Conservation (phyloP, 148 eudicot genomes). For the Linanthus parryae region DNA sequence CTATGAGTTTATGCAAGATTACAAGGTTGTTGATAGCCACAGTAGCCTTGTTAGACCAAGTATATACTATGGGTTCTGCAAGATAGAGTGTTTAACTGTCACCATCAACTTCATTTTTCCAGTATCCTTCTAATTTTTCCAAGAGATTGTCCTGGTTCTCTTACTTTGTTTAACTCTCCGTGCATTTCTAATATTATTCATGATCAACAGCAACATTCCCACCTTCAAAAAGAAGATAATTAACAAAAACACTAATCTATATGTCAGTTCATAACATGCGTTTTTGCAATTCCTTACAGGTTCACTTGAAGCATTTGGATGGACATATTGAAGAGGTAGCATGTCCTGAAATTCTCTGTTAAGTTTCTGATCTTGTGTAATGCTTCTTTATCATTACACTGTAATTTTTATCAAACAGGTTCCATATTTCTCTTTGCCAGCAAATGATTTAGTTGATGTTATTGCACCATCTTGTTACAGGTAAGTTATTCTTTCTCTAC, state of each 20-base stretch:
- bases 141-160: too few relatives aligned
- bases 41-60: background rate
- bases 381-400: constrained; percentile 23
- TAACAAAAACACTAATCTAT: too few relatives aligned
- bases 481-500: constrained; percentile 25
- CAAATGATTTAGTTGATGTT: constrained; percentile 92
- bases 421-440: constrained; percentile 95
- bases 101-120: too few relatives aligned
- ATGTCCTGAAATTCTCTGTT: constrained; percentile 2
- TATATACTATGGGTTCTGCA: too few relatives aligned
- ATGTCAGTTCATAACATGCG: too few relatives aligned
- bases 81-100: too few relatives aligned
- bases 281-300: constrained; percentile 35
- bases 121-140: too few relatives aligned
- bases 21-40: constrained; percentile 55
- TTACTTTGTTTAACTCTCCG: too few relatives aligned
- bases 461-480: constrained; percentile 99
- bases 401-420: constrained; percentile 79
- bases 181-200: too few relatives aligned
- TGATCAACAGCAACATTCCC: too few relatives aligned
- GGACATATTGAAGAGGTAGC: constrained; percentile 95
- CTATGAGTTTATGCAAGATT: constrained; percentile 99
- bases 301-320: constrained; percentile 97
- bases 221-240: too few relatives aligned
- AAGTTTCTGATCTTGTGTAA: constrained; percentile 1